These are phyloP conservation scores for Dalechampia spathulata DNA, from an alignment of 441 rosid genomes.

Conservation along the genomic window DNA sequence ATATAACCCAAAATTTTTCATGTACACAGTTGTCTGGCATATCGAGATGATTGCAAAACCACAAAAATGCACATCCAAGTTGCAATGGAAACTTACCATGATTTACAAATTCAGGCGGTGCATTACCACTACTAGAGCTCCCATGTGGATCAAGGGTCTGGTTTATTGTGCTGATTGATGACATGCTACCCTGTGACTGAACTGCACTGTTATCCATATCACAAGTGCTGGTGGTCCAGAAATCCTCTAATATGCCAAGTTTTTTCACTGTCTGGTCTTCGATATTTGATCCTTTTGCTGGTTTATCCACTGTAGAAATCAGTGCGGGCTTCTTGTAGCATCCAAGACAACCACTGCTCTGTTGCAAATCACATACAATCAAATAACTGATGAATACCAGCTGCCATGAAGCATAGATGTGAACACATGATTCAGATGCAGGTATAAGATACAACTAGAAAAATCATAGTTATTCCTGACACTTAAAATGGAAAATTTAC, in stretches of 20 bases:
- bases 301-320: constrained; percentile 40
- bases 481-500: background rate
- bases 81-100: constrained; percentile 51
- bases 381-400: constrained; percentile 23
- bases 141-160: constrained; percentile 42
- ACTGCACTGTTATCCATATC: constrained; percentile 48
- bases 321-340: constrained; percentile 42
- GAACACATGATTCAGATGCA: background rate
- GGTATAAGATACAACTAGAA: background rate
- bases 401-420: background rate
- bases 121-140: constrained; percentile 34
- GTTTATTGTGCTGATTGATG: constrained; percentile 37
- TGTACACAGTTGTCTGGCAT: constrained; percentile 2
- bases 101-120: constrained; percentile 61
- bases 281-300: constrained; percentile 38
- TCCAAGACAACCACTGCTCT: constrained; percentile 87
- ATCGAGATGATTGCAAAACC: background rate
- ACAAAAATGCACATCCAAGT: constrained; percentile 7
- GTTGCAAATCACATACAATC: constrained; percentile 51
- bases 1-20: background rate
- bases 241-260: constrained; percentile 42
- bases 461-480: background rate
- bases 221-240: constrained; percentile 47
- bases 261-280: constrained; percentile 36
- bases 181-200: constrained; percentile 55